Conservation (phyloP, 75 land plant species). For the Pinus taeda region DNA sequence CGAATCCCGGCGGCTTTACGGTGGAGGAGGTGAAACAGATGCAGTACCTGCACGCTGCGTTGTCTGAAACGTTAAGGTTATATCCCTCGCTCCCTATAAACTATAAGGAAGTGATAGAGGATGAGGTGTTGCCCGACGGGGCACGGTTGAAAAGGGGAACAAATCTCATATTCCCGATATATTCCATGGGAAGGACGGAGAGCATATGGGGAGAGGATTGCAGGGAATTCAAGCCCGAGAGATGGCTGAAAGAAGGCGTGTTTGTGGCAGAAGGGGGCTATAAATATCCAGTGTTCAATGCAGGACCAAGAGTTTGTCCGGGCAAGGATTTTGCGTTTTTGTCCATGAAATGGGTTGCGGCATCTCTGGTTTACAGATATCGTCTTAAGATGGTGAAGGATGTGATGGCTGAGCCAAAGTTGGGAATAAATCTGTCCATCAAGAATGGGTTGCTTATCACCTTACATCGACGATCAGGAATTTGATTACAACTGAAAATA, state of each 20-base stretch:
- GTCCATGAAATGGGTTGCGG: constrained; percentile 51
- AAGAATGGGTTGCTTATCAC: constrained; percentile 55
- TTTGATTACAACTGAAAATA: background rate
- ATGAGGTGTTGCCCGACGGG: constrained; percentile 52
- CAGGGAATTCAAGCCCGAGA: constrained; percentile 42
- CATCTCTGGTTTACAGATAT: constrained; percentile 29
- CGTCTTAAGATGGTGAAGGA: constrained; percentile 25
- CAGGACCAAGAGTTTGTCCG: constrained; percentile 53
- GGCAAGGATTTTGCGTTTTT: constrained; percentile 62
- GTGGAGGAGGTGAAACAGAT: constrained; percentile 45
- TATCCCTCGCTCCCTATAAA: constrained; percentile 53
- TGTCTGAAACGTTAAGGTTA: constrained; percentile 52
- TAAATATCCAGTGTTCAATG: constrained; percentile 55
- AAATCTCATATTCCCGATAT: constrained; percentile 34
- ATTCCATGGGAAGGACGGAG: constrained; percentile 62
- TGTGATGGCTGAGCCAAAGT: constrained; percentile 35
- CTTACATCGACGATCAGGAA: background rate
- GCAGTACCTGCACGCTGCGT: constrained; percentile 52
- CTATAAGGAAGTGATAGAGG: constrained; percentile 38
- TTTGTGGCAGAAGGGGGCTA: constrained; percentile 33
- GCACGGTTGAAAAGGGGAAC: constrained; percentile 34
- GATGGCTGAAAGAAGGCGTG: constrained; percentile 43
- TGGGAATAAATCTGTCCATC: constrained; percentile 60
- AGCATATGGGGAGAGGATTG: constrained; percentile 57
- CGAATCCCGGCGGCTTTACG: background rate